Evolutionary conservation across 257 asterid species (phyloP).

Genomic region (Solanum okadae): DNA sequence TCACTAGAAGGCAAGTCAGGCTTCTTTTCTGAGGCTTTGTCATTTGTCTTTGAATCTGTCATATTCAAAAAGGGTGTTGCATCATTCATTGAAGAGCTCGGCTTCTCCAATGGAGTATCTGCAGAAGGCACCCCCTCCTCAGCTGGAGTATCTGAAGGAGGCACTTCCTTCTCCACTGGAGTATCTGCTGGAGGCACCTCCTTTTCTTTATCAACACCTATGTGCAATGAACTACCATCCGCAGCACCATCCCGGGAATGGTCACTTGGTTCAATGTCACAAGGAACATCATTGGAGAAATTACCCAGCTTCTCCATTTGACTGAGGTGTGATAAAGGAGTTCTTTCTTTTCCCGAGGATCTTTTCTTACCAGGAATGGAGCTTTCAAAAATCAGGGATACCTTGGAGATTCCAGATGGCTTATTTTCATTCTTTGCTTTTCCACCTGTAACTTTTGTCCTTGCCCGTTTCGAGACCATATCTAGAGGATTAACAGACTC

Average conservation of each 20-base stretch:
- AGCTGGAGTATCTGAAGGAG: background rate
- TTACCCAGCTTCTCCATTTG: slow-evolving; percentile 28
- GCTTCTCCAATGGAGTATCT: slow-evolving; percentile 8
- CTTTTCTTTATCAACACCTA: slow-evolving; percentile 18
- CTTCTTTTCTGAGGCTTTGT: slow-evolving; percentile 28
- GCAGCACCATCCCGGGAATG: slow-evolving; percentile 32
- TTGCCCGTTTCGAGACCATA: slow-evolving; percentile 47
- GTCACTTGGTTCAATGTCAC: slow-evolving; percentile 15
- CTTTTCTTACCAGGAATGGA: slow-evolving; percentile 33
- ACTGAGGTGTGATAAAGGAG: slow-evolving; percentile 16
- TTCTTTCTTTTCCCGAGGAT: slow-evolving; percentile 33
- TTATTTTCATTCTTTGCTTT: slow-evolving; percentile 40
- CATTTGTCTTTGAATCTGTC: slow-evolving; percentile 15
- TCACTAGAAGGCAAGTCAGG: slow-evolving; percentile 18
- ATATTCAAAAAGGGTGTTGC: slow-evolving; percentile 19
- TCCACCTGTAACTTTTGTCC: slow-evolving; percentile 44
- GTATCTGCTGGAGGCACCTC: slow-evolving; percentile 19
- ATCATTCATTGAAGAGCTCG: slow-evolving; percentile 23
- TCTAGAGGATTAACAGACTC: slow-evolving; percentile 34
- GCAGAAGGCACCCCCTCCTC: background rate
- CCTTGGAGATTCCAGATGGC: slow-evolving; percentile 30
- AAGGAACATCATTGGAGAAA: slow-evolving; percentile 22
- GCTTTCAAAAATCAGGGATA: slow-evolving; percentile 17
- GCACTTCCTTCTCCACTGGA: background rate
- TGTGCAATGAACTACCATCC: slow-evolving; percentile 30